Evolutionary conservation across 768 basidiomycete species (phyloP).

Genomic region (Xerocomellus chrysenteron): DNA sequence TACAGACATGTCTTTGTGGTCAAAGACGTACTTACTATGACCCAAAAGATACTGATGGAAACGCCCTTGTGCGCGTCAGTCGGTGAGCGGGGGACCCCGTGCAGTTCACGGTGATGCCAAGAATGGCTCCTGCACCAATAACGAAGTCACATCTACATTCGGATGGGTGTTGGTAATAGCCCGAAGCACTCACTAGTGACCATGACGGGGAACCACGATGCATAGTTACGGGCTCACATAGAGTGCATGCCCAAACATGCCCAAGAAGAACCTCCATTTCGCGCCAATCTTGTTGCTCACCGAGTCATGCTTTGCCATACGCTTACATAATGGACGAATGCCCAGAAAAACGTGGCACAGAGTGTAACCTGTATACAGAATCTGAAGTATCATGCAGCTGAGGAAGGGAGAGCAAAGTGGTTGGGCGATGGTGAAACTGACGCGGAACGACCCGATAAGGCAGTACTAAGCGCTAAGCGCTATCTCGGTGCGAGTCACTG

Average conservation of each 20-base stretch:
- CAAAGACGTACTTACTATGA: too few relatives aligned
- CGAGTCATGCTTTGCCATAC: background rate
- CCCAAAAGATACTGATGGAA: too few relatives aligned
- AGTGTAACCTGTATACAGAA: conserved; percentile 2
- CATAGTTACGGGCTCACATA: too few relatives aligned
- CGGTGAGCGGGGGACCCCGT: conserved; percentile 49
- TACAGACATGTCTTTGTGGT: too few relatives aligned
- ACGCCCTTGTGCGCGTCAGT: too few relatives aligned
- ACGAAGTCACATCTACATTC: conserved; percentile 54
- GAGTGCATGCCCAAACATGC: too few relatives aligned
- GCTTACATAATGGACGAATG: too few relatives aligned
- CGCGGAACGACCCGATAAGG: conserved; percentile 17
- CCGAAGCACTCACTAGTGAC: too few relatives aligned
- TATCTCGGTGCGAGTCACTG: conserved; percentile 11
- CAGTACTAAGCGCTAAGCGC: conserved; percentile 12
- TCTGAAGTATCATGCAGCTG: conserved; percentile 2
- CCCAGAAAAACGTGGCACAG: too few relatives aligned
- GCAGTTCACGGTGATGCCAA: conserved; percentile 81
- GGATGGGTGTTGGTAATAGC: conserved; percentile 58
- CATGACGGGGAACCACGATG: too few relatives aligned
- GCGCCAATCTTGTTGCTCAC: too few relatives aligned
- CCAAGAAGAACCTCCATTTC: too few relatives aligned
- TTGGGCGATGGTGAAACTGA: conserved; percentile 18
- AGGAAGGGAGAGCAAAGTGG: conserved; percentile 14
- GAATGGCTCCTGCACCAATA: conserved; percentile 65